Percentiles rank a stretch among this genome's conserved stretches.
Evolutionary conservation across 257 asterid genomes (phyloP).

Genomic region (Capsicum baccatum): DNA sequence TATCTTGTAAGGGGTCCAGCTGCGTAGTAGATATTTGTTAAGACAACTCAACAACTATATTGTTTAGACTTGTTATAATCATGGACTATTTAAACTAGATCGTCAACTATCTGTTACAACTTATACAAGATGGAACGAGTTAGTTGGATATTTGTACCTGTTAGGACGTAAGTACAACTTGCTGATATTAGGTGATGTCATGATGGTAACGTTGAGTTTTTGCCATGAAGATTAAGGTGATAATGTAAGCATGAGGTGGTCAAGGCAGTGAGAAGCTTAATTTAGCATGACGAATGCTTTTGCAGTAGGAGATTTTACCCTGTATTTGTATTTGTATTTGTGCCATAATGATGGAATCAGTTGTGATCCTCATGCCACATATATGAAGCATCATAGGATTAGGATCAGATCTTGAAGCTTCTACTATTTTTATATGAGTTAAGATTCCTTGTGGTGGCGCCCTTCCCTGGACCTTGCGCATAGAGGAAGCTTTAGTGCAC

Average conservation of each 20-base stretch:
- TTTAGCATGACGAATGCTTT: not conserved
- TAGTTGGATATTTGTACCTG: not conserved
- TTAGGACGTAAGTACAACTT: not conserved
- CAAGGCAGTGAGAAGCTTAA: not conserved
- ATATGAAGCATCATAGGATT: not conserved
- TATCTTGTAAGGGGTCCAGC: not conserved
- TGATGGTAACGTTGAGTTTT: not conserved
- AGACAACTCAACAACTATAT: constrained; percentile 4
- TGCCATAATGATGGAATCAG: not conserved
- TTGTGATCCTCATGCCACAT: not conserved
- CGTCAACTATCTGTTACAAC: not conserved
- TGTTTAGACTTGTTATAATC: not conserved
- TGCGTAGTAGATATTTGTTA: not conserved
- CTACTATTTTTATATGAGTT: not conserved
- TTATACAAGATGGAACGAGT: not conserved
- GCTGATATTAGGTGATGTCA: not conserved
- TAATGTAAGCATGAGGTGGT: not conserved
- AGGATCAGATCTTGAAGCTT: not conserved
- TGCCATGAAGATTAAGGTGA: not conserved
- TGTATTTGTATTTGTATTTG: not conserved
- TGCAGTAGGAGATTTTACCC: not conserved
- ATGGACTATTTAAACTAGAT: not conserved
- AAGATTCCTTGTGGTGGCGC: not conserved
- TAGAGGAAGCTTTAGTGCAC: too few relatives aligned
- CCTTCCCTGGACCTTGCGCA: too few relatives aligned